Evolutionary conservation across 495 filamentous ascomycete species (phyloP).

Genomic region (Penicillium cosmopolitanum): DNA sequence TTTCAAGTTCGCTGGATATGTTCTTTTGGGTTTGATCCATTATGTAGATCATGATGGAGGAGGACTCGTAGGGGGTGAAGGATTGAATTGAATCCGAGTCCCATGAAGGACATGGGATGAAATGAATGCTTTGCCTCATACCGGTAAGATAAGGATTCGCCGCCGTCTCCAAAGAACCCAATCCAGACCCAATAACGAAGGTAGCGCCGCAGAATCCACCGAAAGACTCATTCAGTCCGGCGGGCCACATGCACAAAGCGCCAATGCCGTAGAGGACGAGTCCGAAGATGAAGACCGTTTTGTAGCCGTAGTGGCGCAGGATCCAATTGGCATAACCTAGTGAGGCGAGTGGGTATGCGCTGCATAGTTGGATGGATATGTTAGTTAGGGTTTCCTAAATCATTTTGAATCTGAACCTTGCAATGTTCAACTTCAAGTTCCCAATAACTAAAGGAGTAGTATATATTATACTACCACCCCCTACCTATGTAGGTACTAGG

Average conservation of each 20-base stretch:
- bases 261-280: conserved; percentile 56
- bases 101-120: too few species aligned
- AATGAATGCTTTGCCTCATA: conserved; percentile 12
- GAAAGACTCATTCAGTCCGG: conserved; percentile 55
- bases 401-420: too few species aligned
- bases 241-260: conserved; percentile 58
- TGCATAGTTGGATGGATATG: conserved; percentile 2
- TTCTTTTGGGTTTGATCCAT: too few species aligned
- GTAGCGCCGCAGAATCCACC: conserved; percentile 64
- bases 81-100: too few species aligned
- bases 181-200: conserved; percentile 59
- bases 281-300: conserved; percentile 57
- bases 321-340: conserved; percentile 63
- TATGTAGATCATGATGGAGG: too few species aligned
- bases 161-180: conserved; percentile 58
- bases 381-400: background rate
- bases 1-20: too few species aligned
- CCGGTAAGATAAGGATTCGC: conserved; percentile 60
- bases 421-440: too few species aligned
- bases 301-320: conserved; percentile 56
- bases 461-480: too few species aligned
- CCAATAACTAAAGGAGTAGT: too few species aligned
- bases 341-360: conserved; percentile 63
- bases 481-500: background rate
- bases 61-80: too few species aligned